These are phyloP conservation scores for Xylaria cubensis DNA, from an alignment of 495 filamentous ascomycete species.

Conservation along the genomic window DNA sequence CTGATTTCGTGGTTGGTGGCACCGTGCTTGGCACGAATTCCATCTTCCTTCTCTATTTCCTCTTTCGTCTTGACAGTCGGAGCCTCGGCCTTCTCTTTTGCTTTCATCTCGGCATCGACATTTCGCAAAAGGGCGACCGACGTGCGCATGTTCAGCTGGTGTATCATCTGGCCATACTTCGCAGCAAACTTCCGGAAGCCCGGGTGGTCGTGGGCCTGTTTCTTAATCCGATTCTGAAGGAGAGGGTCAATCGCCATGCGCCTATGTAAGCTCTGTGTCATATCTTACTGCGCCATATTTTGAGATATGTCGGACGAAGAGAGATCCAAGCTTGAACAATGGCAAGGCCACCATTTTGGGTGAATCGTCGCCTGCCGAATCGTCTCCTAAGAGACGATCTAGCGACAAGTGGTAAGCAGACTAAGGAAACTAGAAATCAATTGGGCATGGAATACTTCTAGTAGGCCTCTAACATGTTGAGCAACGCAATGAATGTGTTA, in stretches of 20 bases:
- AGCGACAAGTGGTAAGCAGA: background rate
- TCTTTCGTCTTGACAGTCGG: constrained; percentile 84
- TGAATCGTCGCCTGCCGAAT: background rate
- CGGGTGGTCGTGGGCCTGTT: constrained; percentile 92
- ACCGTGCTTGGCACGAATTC: constrained; percentile 52
- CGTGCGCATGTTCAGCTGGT: constrained; percentile 92
- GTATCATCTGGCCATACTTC: constrained; percentile 73
- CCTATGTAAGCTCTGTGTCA: constrained; percentile 10
- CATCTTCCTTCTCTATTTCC: constrained; percentile 68
- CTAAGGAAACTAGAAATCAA: background rate
- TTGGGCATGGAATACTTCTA: background rate
- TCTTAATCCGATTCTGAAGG: constrained; percentile 88
- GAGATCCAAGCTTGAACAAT: constrained; percentile 53
- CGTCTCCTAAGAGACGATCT: background rate
- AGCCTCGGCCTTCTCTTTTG: constrained; percentile 69
- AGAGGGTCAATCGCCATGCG: constrained; percentile 24
- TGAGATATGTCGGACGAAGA: constrained; percentile 61
- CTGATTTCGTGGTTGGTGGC: constrained; percentile 46
- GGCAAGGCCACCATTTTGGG: constrained; percentile 59
- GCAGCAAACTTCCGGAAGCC: constrained; percentile 82
- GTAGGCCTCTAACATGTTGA: background rate
- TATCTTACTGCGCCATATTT: constrained; percentile 64
- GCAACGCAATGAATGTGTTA: background rate
- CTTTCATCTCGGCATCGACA: constrained; percentile 63
- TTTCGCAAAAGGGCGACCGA: constrained; percentile 86